Evolutionary conservation across 1,284 basidiomycete genomes (phyloP).

Genomic region (Phellinidium pouzarii): DNA sequence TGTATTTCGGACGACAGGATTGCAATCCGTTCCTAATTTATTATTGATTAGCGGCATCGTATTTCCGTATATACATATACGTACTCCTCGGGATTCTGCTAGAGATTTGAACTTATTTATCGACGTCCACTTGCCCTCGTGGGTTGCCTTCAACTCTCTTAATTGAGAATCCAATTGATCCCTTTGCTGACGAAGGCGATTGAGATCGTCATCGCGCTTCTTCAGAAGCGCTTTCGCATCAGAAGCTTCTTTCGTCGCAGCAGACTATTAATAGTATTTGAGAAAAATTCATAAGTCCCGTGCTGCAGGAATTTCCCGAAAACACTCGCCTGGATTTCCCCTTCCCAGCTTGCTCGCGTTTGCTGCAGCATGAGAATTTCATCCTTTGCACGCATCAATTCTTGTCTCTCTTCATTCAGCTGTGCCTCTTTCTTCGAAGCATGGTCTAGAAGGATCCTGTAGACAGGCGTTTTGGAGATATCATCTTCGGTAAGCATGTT

Average conservation of each 20-base stretch:
- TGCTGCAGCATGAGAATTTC: conserved; percentile 23
- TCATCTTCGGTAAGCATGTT: conserved; percentile 38
- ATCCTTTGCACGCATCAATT: conserved; percentile 19
- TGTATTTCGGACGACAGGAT: conserved; percentile 71
- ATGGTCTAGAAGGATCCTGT: conserved; percentile 42
- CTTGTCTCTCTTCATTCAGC: conserved; percentile 36
- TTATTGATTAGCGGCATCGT: conserved; percentile 19
- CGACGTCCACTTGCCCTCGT: conserved; percentile 56
- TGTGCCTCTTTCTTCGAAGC: conserved; percentile 35
- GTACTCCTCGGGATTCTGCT: conserved; percentile 59
- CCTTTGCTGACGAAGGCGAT: conserved; percentile 73
- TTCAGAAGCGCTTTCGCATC: conserved; percentile 51
- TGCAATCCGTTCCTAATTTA: conserved; percentile 58
- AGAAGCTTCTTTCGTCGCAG: conserved; percentile 40
- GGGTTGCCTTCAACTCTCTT: conserved; percentile 64
- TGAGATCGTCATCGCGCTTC: conserved; percentile 70
- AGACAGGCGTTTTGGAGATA: conserved; percentile 41
- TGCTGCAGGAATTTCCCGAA: background rate
- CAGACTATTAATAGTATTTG: conserved; percentile 31
- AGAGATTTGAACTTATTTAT: conserved; percentile 68
- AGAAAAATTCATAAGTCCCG: background rate
- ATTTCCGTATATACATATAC: conserved; percentile 26
- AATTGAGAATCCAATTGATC: conserved; percentile 74
- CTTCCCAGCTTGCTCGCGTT: conserved; percentile 42
- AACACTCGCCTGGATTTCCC: conserved; percentile 35